phyloP scores from a whole-genome alignment of 495 filamentous ascomycete genomes.

The Bacidia rubella region DNA sequence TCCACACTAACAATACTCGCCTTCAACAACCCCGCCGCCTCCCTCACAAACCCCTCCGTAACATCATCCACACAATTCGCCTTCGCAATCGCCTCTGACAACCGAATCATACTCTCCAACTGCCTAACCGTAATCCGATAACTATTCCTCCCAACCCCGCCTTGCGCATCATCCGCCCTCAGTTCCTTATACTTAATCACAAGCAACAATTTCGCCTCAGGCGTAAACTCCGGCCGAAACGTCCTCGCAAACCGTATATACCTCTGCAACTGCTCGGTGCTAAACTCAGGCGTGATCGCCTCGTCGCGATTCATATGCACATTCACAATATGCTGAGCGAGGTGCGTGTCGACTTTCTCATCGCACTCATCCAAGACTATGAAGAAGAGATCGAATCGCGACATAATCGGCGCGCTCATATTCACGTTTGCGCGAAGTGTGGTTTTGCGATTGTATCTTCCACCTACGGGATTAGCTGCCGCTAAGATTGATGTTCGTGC shows the following conservation, averaged over 20 bases:
- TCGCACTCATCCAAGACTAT: constrained; percentile 96
- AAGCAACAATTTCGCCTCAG: constrained; percentile 70
- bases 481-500: constrained; percentile 90
- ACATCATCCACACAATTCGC: constrained; percentile 93
- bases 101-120: constrained; percentile 84
- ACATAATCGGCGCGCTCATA: constrained; percentile 98
- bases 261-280: constrained; percentile 89
- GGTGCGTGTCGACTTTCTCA: constrained; percentile 73
- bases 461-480: constrained; percentile 90
- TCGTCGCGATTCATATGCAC: constrained; percentile 87
- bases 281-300: constrained; percentile 82
- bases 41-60: constrained; percentile 66
- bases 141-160: constrained; percentile 78
- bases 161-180: constrained; percentile 84
- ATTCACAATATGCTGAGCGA: constrained; percentile 88
- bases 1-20: constrained; percentile 97
- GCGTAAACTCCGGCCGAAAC: constrained; percentile 84
- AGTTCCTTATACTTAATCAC: constrained; percentile 96
- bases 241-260: constrained; percentile 95
- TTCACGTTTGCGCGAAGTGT: constrained; percentile 92
- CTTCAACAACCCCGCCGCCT: constrained; percentile 77
- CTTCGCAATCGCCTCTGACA: constrained; percentile 93
- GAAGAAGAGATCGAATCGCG: constrained; percentile 97
- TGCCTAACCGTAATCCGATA: constrained; percentile 97
- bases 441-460: constrained; percentile 89